Evolutionary conservation across 1,139 yeast species (phyloP).

Genomic region (Waltiozyma solani): DNA sequence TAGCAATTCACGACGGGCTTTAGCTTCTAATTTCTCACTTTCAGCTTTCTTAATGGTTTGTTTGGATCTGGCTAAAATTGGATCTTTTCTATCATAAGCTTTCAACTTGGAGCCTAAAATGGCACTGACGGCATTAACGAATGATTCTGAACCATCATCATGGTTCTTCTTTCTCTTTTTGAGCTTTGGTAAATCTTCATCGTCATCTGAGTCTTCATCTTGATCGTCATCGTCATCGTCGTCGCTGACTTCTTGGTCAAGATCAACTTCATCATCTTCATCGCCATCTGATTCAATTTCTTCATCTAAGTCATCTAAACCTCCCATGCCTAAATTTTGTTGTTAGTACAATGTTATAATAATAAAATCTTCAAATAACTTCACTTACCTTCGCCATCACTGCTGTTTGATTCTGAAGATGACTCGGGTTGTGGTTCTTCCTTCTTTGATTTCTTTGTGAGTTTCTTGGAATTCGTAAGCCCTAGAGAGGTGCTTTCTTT

Average conservation of each 20-base stretch:
- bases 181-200: constrained; percentile 33
- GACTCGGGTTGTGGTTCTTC: constrained; percentile 1
- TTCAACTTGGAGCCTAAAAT: constrained; percentile 79
- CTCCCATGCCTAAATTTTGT: neutral
- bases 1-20: constrained; percentile 64
- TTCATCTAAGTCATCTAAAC: constrained; percentile 5
- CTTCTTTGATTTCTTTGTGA: constrained; percentile 2
- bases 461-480: neutral
- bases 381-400: constrained; percentile 4
- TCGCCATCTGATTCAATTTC: constrained; percentile 12
- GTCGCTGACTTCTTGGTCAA: constrained; percentile 17
- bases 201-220: constrained; percentile 24
- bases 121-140: constrained; percentile 77
- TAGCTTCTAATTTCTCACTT: constrained; percentile 70
- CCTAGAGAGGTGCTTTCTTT: neutral
- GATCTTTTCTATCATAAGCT: constrained; percentile 81
- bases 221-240: constrained; percentile 19
- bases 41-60: constrained; percentile 63
- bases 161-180: constrained; percentile 45
- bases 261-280: constrained; percentile 11
- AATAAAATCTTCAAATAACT: no score
- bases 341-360: neutral
- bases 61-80: constrained; percentile 76
- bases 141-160: constrained; percentile 63
- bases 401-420: constrained; percentile 1